phyloP scores from a whole-genome alignment of 352 stramenopile species.

The Synura sp. region DNA sequence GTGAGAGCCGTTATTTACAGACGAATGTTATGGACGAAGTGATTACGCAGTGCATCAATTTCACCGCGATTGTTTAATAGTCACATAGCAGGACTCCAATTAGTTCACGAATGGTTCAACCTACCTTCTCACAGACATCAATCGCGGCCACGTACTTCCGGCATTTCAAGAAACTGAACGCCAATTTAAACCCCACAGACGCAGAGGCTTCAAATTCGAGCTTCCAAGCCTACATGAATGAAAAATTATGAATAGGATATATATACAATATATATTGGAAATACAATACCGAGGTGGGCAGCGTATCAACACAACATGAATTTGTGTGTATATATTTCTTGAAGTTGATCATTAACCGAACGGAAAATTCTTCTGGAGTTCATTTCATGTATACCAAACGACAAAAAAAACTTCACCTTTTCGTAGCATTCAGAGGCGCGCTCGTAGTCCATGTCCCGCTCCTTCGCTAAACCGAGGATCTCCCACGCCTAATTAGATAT shows the following conservation, averaged over 20 bases:
- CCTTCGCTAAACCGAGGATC: slow-evolving; percentile 82
- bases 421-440: slow-evolving; percentile 86
- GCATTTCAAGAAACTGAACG: slow-evolving; percentile 92
- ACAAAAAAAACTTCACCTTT: slow-evolving; percentile 59
- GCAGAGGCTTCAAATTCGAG: slow-evolving; percentile 67
- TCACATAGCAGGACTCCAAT: too few relatives aligned
- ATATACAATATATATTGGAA: neutral
- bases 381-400: too few relatives aligned
- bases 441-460: slow-evolving; percentile 86
- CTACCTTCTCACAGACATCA: slow-evolving; percentile 78
- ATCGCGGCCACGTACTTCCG: slow-evolving; percentile 79
- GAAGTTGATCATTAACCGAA: too few relatives aligned
- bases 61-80: too few relatives aligned
- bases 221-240: slow-evolving; percentile 50
- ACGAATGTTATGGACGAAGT: too few relatives aligned
- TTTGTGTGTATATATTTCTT: too few relatives aligned
- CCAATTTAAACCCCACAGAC: slow-evolving; percentile 84
- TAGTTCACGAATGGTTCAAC: too few relatives aligned
- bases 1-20: too few relatives aligned
- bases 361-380: too few relatives aligned
- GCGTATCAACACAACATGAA: too few relatives aligned
- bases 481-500: slow-evolving; percentile 91
- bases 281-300: too few relatives aligned
- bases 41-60: too few relatives aligned
- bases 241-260: neutral